Evolutionary conservation across 2,329 filamentous ascomycete species (phyloP).

Genomic region (Cytospora mali): DNA sequence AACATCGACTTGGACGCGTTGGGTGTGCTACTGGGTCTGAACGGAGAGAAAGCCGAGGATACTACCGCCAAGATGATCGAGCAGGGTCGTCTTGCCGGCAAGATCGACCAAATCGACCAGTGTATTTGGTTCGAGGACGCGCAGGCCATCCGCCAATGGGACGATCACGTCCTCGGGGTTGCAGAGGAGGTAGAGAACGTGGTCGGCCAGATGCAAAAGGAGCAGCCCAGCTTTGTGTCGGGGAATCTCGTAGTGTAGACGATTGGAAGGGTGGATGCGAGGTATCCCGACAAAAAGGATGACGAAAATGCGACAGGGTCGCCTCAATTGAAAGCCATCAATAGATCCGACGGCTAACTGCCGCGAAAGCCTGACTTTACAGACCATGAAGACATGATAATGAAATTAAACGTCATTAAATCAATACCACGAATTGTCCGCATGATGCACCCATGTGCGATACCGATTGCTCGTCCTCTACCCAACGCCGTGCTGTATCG

Average conservation of each 20-base stretch:
- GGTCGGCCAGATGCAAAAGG: slow-evolving; percentile 76
- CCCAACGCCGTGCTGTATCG: slow-evolving; percentile 19
- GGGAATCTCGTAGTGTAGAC: slow-evolving; percentile 28
- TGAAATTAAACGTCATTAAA: background rate
- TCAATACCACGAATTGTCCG: background rate
- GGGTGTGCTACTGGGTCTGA: slow-evolving; percentile 75
- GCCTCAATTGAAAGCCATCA: background rate
- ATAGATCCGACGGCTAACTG: background rate
- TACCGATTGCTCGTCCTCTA: background rate
- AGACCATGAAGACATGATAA: background rate
- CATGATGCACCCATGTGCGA: background rate
- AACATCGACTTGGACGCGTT: slow-evolving; percentile 79
- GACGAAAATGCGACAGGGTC: background rate
- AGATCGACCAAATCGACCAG: slow-evolving; percentile 91
- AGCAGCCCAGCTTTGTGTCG: slow-evolving; percentile 65
- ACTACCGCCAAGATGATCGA: slow-evolving; percentile 96
- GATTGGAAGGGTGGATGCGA: too few relatives aligned
- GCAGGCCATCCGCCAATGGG: slow-evolving; percentile 81
- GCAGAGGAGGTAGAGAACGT: slow-evolving; percentile 90
- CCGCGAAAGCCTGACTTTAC: background rate
- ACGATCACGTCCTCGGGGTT: slow-evolving; percentile 81
- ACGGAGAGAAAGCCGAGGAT: slow-evolving; percentile 80
- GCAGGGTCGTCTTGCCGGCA: slow-evolving; percentile 82
- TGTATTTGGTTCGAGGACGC: slow-evolving; percentile 84
- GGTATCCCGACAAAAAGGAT: background rate